These are phyloP conservation scores for Monosporascus sp. DNA, from an alignment of 2,329 filamentous ascomycete species.

Conservation along the genomic window DNA sequence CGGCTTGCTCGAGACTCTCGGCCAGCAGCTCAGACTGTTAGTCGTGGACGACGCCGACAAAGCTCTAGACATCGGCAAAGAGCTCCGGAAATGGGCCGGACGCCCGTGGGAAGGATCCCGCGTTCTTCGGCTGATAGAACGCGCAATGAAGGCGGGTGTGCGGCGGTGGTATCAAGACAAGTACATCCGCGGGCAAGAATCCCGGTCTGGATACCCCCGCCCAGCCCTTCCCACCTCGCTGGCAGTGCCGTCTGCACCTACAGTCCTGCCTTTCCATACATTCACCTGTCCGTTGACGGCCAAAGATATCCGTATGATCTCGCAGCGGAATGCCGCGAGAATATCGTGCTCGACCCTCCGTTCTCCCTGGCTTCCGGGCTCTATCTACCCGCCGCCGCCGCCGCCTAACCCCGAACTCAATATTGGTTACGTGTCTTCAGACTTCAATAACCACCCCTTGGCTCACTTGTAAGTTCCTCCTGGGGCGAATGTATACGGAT, in stretches of 20 bases:
- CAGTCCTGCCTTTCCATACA: conserved; percentile 93
- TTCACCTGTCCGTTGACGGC: conserved; percentile 93
- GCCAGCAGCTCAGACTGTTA: conserved; percentile 39
- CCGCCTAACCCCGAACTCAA: conserved; percentile 82
- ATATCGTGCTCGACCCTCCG: conserved; percentile 88
- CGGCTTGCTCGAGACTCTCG: conserved; percentile 45
- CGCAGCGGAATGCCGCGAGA: conserved; percentile 85
- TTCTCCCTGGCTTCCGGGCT: conserved; percentile 76
- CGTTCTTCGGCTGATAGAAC: conserved; percentile 76
- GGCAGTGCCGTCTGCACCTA: conserved; percentile 80
- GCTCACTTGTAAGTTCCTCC: conserved; percentile 65
- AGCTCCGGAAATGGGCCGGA: conserved; percentile 59
- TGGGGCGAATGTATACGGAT: not conserved
- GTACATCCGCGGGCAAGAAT: conserved; percentile 57
- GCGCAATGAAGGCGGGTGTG: conserved; percentile 69
- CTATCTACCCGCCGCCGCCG: conserved; percentile 77
- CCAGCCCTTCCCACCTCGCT: conserved; percentile 69
- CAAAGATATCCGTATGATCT: conserved; percentile 87
- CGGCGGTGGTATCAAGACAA: conserved; percentile 87
- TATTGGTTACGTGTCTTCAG: conserved; percentile 92
- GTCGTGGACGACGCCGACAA: conserved; percentile 29
- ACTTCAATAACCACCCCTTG: conserved; percentile 97
- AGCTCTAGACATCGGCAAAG: conserved; percentile 32
- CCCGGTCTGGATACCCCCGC: conserved; percentile 59
- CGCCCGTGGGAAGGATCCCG: conserved; percentile 85